These are phyloP conservation scores for Gynochthodes officinalis DNA, from an alignment of 257 asterid genomes.

Conservation along the genomic window DNA sequence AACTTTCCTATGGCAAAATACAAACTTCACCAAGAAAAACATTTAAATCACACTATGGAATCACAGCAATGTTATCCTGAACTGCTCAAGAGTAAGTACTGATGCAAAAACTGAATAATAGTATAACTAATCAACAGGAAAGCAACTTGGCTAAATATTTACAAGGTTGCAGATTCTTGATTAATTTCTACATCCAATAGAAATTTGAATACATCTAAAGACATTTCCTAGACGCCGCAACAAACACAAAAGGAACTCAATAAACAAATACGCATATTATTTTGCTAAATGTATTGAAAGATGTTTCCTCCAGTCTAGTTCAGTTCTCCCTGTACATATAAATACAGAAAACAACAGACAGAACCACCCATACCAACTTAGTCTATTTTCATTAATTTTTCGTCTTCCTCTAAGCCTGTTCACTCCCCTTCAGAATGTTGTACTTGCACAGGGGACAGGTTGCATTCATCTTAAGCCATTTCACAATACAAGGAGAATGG, in stretches of 20 bases:
- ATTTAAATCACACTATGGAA: too few species aligned
- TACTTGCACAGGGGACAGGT: slow-evolving; percentile 97
- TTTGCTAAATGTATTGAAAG: slow-evolving; percentile 4
- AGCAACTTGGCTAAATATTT: slow-evolving; percentile 9
- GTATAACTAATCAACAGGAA: not conserved
- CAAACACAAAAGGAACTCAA: slow-evolving; percentile 7
- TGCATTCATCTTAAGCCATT: slow-evolving; percentile 98
- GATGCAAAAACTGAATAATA: not conserved
- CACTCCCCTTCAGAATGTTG: slow-evolving; percentile 91
- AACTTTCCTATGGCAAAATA: too few species aligned
- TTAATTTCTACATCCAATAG: not conserved
- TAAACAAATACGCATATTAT: slow-evolving; percentile 11
- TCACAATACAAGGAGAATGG: slow-evolving; percentile 71
- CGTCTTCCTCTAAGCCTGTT: slow-evolving; percentile 48
- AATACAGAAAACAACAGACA: slow-evolving; percentile 5
- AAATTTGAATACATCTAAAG: not conserved
- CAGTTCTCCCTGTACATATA: slow-evolving; percentile 10
- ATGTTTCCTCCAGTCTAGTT: slow-evolving; percentile 3
- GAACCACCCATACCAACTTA: not conserved
- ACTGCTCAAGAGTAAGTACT: not conserved
- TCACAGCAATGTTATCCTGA: too few species aligned
- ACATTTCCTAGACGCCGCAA: not conserved
- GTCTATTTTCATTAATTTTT: not conserved
- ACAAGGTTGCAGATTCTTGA: slow-evolving; percentile 2
- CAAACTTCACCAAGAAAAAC: too few species aligned